Conservation (phyloP, 1,139 yeast species). For the Kodamaea alishanica region DNA sequence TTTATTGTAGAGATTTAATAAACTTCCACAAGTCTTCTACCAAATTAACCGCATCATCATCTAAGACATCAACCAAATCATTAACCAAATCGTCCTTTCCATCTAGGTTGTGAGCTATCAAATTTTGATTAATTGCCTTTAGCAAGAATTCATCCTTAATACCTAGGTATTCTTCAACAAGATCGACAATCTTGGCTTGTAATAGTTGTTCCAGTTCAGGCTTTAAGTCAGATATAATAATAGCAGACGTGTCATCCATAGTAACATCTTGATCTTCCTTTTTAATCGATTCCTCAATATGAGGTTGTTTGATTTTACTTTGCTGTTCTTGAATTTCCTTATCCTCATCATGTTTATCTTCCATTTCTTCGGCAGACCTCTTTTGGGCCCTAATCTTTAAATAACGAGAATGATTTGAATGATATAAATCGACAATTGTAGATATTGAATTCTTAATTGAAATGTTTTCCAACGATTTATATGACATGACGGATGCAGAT, state of each 20-base stretch:
- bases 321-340: not conserved
- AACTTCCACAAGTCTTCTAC: conserved; percentile 36
- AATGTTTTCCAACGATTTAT: not conserved
- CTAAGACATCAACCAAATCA: conserved; percentile 51
- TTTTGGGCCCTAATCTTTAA: conserved; percentile 30
- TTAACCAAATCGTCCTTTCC: conserved; percentile 30
- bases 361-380: conserved; percentile 32
- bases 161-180: conserved; percentile 53
- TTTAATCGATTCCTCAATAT: not conserved
- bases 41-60: conserved; percentile 51
- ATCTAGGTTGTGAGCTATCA: conserved; percentile 25
- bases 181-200: conserved; percentile 32
- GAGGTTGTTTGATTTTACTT: not conserved
- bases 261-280: not conserved
- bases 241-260: not conserved
- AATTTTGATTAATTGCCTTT: conserved; percentile 38
- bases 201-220: conserved; percentile 18
- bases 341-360: conserved; percentile 21
- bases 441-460: conserved; percentile 1
- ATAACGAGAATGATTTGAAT: conserved; percentile 37
- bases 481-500: conserved; percentile 1
- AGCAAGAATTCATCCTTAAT: conserved; percentile 48
- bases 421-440: conserved; percentile 21
- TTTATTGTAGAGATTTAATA: conserved; percentile 8
- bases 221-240: conserved; percentile 14